phyloP scores from a whole-genome alignment of 2,329 filamentous ascomycete species.

The Talaromyces piceae region DNA sequence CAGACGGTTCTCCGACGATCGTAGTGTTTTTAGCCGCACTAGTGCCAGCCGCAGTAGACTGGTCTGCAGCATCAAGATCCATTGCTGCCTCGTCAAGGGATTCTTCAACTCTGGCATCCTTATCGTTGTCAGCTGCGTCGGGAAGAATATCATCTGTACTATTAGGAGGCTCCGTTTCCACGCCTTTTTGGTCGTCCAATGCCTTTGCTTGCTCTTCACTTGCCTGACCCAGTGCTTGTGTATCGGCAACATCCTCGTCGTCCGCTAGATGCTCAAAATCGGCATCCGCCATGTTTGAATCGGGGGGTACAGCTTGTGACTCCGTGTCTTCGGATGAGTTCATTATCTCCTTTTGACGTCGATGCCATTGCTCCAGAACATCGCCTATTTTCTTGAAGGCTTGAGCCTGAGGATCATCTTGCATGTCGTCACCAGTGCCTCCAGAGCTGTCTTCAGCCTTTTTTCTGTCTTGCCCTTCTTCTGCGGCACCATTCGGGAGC shows the following conservation, averaged over 20 bases:
- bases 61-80: constrained; percentile 27
- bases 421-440: constrained; percentile 27
- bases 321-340: constrained; percentile 50
- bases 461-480: constrained; percentile 34
- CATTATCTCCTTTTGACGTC: constrained; percentile 75
- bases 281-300: constrained; percentile 66
- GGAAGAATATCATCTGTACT: constrained; percentile 53
- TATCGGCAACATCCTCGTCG: constrained; percentile 72
- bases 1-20: constrained; percentile 22
- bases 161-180: constrained; percentile 57
- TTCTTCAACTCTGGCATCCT: constrained; percentile 35
- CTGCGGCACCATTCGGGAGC: constrained; percentile 35
- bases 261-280: constrained; percentile 92
- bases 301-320: constrained; percentile 47
- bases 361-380: constrained; percentile 85
- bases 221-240: constrained; percentile 84
- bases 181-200: constrained; percentile 80
- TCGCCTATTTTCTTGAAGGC: constrained; percentile 94
- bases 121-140: constrained; percentile 38
- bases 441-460: constrained; percentile 28
- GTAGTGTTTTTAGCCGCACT: constrained; percentile 50
- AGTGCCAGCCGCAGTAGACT: constrained; percentile 33
- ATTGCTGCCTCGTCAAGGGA: constrained; percentile 42
- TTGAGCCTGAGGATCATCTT: constrained; percentile 46
- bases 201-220: constrained; percentile 79